Percentiles rank a stretch among this genome's conserved stretches.
These are phyloP conservation scores for Pseudogymnoascus sp. DNA, from an alignment of 2,329 filamentous ascomycete genomes.

Conservation along the genomic window DNA sequence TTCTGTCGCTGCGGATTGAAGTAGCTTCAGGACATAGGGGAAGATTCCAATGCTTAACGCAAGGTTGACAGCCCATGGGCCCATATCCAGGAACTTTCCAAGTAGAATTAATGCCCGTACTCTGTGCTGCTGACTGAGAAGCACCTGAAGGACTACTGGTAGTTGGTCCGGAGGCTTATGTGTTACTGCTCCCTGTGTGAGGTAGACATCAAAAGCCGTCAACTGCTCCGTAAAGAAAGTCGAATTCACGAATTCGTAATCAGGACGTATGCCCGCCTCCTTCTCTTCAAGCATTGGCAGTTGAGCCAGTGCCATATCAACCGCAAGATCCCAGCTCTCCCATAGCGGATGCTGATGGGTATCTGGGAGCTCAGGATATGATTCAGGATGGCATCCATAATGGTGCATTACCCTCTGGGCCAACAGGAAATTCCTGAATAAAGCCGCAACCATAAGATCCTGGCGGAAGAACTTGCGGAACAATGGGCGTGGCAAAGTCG, in stretches of 20 bases:
- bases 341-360: conserved; percentile 92
- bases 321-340: conserved; percentile 95
- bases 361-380: conserved; percentile 82
- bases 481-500: conserved; percentile 75
- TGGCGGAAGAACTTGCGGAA: conserved; percentile 97
- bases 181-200: conserved; percentile 72
- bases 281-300: conserved; percentile 76
- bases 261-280: conserved; percentile 50
- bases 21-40: conserved; percentile 92
- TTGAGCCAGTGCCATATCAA: conserved; percentile 89
- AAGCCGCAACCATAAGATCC: conserved; percentile 95
- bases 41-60: conserved; percentile 97
- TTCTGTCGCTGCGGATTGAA: conserved; percentile 90
- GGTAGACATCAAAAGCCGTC: conserved; percentile 93
- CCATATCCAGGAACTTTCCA: conserved; percentile 87
- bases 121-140: conserved; percentile 90
- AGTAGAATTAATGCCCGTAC: conserved; percentile 84
- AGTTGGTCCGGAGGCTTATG: conserved; percentile 89
- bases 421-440: conserved; percentile 92
- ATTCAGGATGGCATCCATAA: conserved; percentile 91
- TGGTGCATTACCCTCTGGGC: conserved; percentile 93
- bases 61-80: conserved; percentile 97
- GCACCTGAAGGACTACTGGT: conserved; percentile 89
- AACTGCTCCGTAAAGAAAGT: conserved; percentile 95
- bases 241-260: conserved; percentile 92